These are phyloP conservation scores for Mycena metata DNA, from an alignment of 768 basidiomycete genomes.

Conservation along the genomic window DNA sequence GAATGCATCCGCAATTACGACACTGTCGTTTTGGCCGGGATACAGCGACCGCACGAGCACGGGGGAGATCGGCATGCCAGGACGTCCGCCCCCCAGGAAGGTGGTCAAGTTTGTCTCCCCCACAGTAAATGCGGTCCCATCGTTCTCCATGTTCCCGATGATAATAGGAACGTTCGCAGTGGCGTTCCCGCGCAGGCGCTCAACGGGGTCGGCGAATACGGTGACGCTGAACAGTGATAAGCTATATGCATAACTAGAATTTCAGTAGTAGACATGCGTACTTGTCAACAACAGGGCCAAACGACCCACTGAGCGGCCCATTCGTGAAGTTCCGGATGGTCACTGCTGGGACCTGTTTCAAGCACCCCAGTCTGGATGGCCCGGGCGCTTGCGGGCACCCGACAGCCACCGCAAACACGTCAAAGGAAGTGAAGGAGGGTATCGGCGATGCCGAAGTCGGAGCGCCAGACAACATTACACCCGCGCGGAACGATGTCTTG, in stretches of 20 bases:
- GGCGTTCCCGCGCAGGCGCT: constrained; percentile 17
- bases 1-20: constrained; percentile 27
- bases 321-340: constrained; percentile 37
- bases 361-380: constrained; percentile 30
- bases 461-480: too few relatives aligned
- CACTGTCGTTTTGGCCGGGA: constrained; percentile 30
- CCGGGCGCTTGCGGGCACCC: too few relatives aligned
- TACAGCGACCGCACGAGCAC: constrained; percentile 31
- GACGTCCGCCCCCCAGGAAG: constrained; percentile 16
- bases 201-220: constrained; percentile 26
- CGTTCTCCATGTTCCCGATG: constrained; percentile 34
- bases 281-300: constrained; percentile 20
- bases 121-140: constrained; percentile 29
- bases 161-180: constrained; percentile 36
- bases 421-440: too few relatives aligned
- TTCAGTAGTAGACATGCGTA: constrained; percentile 8
- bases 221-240: constrained; percentile 9
- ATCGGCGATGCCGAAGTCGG: too few relatives aligned
- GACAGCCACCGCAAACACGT: too few relatives aligned
- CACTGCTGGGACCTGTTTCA: constrained; percentile 37
- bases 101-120: constrained; percentile 30
- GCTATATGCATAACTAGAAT: neutral
- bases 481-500: too few relatives aligned
- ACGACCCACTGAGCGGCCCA: constrained; percentile 28
- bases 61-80: constrained; percentile 11